Base-by-base conservation (phyloP, 148 eudicot species). In the Rheum nobile region DNA sequence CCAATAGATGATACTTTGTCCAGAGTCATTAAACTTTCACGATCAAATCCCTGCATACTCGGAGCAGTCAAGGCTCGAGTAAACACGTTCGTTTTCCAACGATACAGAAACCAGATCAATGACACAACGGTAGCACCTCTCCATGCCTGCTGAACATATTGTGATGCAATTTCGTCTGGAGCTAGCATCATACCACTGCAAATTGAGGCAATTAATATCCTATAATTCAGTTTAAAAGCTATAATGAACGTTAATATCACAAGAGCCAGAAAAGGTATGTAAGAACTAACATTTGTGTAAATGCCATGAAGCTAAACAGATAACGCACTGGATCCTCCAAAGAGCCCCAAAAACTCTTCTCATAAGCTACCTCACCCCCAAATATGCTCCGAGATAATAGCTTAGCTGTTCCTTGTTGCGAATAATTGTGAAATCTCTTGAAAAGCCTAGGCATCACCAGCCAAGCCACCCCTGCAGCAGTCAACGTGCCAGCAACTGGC, bases 271-370 rank as follows among this genome's bases (percentile, higher is more conserved):
- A 44, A 41, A 72, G 28, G 48, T 46, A 29, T 55, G 29, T 54
- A 59, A 59, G 50, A 72, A 78, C 95, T 84, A 37, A 96, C 99
- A 96, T 83, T 81, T 90, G 83, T 35, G 91, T 87, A 80, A 96
- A 80, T 63, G 97, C 88, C 88, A 92, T 83, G 84, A 92, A 85
- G 71, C 96, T 92, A 41, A 82, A 31, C 22, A 88, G 73, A 77
- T 86, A 90, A 73, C 96, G 88, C 72, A 89, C 73, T 11, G 99
- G 99, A 81, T 75, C 91, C 80, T 87, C 96, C 78, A 92, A 65
- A 32, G 99, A 97, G 77, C 91, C 94, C 97, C 97, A 96, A 76
- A 90, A 79, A 76, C 98, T 90, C 72, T 86, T 88, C 84, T 96
- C 96, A 61, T 96, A 96, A 9, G 94, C 90, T 24, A 92, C 90